Evolutionary conservation across 1,284 basidiomycete species (phyloP), one percentile per base, ranked within the genome.

Genomic region (Earliella scabrosa): DNA sequence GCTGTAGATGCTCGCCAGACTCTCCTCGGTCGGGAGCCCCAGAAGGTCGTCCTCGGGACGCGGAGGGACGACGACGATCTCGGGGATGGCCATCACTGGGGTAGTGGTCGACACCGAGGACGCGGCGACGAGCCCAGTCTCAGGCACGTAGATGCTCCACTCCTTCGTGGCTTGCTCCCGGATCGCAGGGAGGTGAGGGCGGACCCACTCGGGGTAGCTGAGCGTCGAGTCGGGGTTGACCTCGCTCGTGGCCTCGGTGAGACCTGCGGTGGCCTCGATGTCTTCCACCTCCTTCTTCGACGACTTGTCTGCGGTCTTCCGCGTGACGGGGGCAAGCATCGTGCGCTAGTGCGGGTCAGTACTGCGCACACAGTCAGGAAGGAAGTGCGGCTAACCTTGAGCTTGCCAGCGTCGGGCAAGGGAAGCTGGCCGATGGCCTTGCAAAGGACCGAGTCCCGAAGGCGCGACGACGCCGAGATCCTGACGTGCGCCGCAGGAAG

Each of bases 181-280:
- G 50, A 59, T 52, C 32, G 49, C 32, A 11, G 41, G 20, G 2
- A 59, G 50, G 45, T 57, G 47, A 35, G 54, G 60, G 24, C 52
- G 57, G 38, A 59, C 38, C 54, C 60, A 62, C 20, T 59, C 54
- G 32, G 57, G 54, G 39, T 52, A 58, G 6, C 21, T 43, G 40
- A 54, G 43, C 4, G 51, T 45, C 21, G 54, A 47, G 46, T 58
- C 53, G 14, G 43, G 21, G 43, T 44, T 26, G 14, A 8, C 9
- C n/a, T 20, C 14, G 14, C 24, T 26, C 7, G 26, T 29, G 26
- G 32, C 35, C 14, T 36, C 32, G 24, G 45, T 20, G 23, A 48
- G 24, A 9, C 45, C 48, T 2, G 41, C 45, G 11, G 21, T 50
- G 13, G 57, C 49, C 41, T 52, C 45, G 31, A 59, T 29, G 50